Base-by-base conservation (phyloP, 148 eudicot species). In the Suaeda aralocaspica region DNA sequence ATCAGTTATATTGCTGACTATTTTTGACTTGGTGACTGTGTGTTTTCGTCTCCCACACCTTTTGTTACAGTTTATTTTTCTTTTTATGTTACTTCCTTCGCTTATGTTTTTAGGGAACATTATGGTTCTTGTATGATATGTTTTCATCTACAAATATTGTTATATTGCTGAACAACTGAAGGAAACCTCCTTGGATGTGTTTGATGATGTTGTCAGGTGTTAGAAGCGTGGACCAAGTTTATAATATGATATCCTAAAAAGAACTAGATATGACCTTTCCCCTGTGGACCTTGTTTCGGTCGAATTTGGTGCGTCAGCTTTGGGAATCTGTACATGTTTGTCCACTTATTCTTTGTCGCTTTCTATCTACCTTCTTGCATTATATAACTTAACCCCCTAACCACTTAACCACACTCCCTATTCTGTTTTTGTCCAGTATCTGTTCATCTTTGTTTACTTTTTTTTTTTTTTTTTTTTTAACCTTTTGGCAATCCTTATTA, bases 161-260 rank as follows among this genome's bases (percentile, higher is more conserved):
- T 78, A 45, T 70, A 48, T 72, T 74, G 25, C 51, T 78, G 76
- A n/a, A 64, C 39, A 71, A 71, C 82, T 84, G 51, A 78, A 80
- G 77, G 70, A 68, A 76, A 69, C 74, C 71, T 81, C 66, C 73
- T 77, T 89, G 84, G 65, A 71, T 89, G 84, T 77, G 63, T 75
- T 77, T 53, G 70, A 75, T 84, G 86, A 70, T 92, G 75, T 79
- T 76, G 75, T 81, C 95, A 92, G 97, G 95, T 92, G 62, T 92
- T 87, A 90, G 94, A 90, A 81, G 98, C 98, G 90, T 90, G 98
- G 98, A 80, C 93, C 94, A 77, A 92, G 96, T 84, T 88, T 92
- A 77, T n/a, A n/a, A n/a, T 92, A 80, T 86, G 92, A 90, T 89
- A 81, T 87, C 79, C 84, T 90, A 79, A 84, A 84, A 86, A 88